Conservation (phyloP, 306 rosid species). For the Trifolium fragiferum region DNA sequence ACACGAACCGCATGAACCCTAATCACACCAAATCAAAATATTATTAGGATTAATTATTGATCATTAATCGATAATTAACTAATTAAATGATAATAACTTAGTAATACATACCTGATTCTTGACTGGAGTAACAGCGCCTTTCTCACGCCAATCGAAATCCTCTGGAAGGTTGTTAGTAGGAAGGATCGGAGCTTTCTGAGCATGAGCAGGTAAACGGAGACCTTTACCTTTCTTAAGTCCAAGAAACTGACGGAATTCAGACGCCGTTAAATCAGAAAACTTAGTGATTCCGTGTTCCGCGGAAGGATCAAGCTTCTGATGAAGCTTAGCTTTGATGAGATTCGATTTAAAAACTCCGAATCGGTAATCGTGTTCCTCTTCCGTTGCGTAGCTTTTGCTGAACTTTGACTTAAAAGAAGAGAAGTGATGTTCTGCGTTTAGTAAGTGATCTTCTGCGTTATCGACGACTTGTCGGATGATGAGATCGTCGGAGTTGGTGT, state of each 20-base stretch:
- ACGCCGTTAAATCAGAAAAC: constrained; percentile 84
- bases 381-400: constrained; percentile 61
- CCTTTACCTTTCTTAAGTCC: constrained; percentile 76
- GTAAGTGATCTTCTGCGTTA: constrained; percentile 53
- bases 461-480: constrained; percentile 82
- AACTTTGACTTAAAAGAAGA: constrained; percentile 66
- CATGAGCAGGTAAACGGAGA: constrained; percentile 70
- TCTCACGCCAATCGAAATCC: constrained; percentile 94
- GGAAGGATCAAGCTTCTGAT: constrained; percentile 79
- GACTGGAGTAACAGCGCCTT: constrained; percentile 80
- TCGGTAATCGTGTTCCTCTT: constrained; percentile 82
- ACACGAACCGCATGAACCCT: constrained; percentile 97
- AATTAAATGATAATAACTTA: background rate
- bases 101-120: constrained; percentile 68
- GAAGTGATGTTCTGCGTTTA: constrained; percentile 77
- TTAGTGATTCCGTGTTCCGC: constrained; percentile 90
- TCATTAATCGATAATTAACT: background rate
- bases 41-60: background rate
- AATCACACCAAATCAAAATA: constrained; percentile 3
- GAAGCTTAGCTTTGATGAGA: constrained; percentile 69
- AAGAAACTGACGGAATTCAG: constrained; percentile 73
- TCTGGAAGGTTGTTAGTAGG: constrained; percentile 76
- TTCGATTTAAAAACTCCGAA: constrained; percentile 76
- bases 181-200: constrained; percentile 79
- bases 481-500: constrained; percentile 42